Evolutionary conservation across 164 flowering plant species (phyloP).

Genomic region (Umbilicus rupestris): DNA sequence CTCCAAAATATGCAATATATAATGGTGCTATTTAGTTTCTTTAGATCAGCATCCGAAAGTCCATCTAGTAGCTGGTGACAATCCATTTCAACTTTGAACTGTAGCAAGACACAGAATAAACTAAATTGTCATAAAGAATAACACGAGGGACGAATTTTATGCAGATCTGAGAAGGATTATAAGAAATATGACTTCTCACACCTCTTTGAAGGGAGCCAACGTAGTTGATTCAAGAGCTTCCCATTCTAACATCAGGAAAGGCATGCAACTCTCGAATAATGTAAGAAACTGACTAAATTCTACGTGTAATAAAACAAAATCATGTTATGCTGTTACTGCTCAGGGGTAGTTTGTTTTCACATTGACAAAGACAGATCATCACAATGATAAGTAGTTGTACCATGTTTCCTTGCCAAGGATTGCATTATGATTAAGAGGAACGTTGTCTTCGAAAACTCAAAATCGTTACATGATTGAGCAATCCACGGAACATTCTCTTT

Average conservation of each 20-base stretch:
- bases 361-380: not conserved
- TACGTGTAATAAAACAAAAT: constrained; percentile 12
- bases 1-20: constrained; percentile 53
- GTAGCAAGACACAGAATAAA: constrained; percentile 13
- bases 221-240: constrained; percentile 23
- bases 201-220: constrained; percentile 32
- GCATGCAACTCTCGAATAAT: constrained; percentile 41
- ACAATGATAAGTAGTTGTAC: constrained; percentile 12
- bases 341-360: not conserved
- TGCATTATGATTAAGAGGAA: constrained; percentile 55
- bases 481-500: constrained; percentile 51
- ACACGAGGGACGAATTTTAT: not conserved
- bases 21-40: constrained; percentile 34
- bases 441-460: constrained; percentile 46
- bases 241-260: constrained; percentile 51
- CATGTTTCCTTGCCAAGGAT: constrained; percentile 28
- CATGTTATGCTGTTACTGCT: not conserved
- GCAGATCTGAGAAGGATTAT: not conserved
- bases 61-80: constrained; percentile 29
- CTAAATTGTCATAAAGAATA: not conserved
- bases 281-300: constrained; percentile 22
- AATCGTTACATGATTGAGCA: constrained; percentile 31
- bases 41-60: constrained; percentile 29
- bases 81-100: constrained; percentile 38
- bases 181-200: constrained; percentile 9